Conservation (phyloP, 1,284 basidiomycete species). For the Termitomyces sp. region DNA sequence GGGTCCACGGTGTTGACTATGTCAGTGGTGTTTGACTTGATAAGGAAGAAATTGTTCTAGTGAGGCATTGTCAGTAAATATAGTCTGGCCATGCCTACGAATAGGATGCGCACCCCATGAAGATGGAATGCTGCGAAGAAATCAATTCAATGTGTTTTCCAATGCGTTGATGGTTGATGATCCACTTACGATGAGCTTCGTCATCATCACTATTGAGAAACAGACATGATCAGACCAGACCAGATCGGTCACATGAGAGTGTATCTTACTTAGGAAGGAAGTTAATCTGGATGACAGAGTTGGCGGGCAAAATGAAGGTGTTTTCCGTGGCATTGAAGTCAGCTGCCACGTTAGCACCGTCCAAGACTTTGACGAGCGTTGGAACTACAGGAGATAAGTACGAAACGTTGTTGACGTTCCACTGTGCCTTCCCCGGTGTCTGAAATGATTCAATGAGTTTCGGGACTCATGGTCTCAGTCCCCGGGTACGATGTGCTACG, state of each 20-base stretch:
- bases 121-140: conserved; percentile 10
- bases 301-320: conserved; percentile 23
- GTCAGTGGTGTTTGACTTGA: conserved; percentile 22
- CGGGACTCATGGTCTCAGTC: neutral
- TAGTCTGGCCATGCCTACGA: neutral
- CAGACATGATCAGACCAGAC: neutral
- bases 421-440: conserved; percentile 15
- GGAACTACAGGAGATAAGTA: conserved; percentile 23
- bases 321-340: conserved; percentile 25
- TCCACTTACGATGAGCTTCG: conserved; percentile 12
- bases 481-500: neutral
- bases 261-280: conserved; percentile 18
- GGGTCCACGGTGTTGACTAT: conserved; percentile 21
- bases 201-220: conserved; percentile 8
- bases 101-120: conserved; percentile 7
- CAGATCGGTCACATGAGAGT: neutral
- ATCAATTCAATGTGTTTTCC: neutral
- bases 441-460: neutral
- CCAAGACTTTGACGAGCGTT: conserved; percentile 24
- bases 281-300: conserved; percentile 21
- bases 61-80: neutral
- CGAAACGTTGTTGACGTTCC: conserved; percentile 26
- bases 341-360: conserved; percentile 18
- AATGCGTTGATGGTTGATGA: neutral
- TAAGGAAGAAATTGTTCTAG: conserved; percentile 23